Evolutionary conservation across 2,329 filamentous ascomycete species (phyloP), one percentile per base, ranked within the genome.

Genomic region (Malbranchea zuffiana): DNA sequence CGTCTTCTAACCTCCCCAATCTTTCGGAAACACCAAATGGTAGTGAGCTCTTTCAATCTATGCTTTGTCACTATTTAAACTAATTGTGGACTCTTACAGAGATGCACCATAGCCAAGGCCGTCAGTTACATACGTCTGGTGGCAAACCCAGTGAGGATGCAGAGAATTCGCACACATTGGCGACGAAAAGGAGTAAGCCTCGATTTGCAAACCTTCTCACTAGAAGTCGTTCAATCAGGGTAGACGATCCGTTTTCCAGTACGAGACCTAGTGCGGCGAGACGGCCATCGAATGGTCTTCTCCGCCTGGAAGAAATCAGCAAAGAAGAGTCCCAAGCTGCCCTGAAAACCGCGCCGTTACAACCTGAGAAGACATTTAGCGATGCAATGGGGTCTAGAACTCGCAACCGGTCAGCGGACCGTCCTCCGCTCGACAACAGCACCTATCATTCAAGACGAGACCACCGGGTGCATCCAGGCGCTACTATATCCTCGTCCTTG

Each of bases 391-490:
- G 58, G 44, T 74, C 80, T 19, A 68, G 69, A 16, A 59, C 69
- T 38, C 72, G 82, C 44, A 84, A 82, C 47, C 77, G 80, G 48
- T 86, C 82, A 3, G 75, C 77, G 44, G 84, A 92, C 55, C 75
- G 82, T 17, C 62, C 65, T 33, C 45, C 47, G 15, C 31, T 32
- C 8, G 29, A 41, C 17, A 30, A 59, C 55, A 35, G 40, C 17
- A 44, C 40, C 28, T 40, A 46, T 20, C n/a, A 39, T 20, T 24
- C 24, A 24, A 28, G 34, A 28, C 40, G 39, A 43, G 51, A 64
- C 38, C n/a, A n/a, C n/a, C 51, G 49, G 41, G 46, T 44, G 21
- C 41, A 60, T 37, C 54, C 57, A 40, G 48, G 53, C 20, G 50
- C 55, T 19, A 55, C 64, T 62, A 72, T 47, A 43, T 65, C 52